Evolutionary conservation across 2,329 filamentous ascomycete species (phyloP), one percentile per base, ranked within the genome.

Genomic region (Biscogniauxia marginata): DNA sequence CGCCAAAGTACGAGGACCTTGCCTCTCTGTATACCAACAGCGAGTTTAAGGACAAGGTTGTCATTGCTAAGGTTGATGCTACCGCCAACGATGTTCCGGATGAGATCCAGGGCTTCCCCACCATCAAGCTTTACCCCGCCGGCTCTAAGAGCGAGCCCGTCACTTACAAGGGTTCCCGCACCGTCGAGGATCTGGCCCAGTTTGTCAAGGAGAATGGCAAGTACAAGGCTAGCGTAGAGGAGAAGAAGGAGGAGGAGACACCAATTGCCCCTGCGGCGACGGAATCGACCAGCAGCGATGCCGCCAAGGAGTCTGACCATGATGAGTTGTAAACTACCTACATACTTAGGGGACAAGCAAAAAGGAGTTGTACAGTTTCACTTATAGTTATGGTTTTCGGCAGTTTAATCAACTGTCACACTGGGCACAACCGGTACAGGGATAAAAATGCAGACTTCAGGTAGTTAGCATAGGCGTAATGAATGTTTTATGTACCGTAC

Each of bases 171-270:
- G 95, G 95, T 68, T 84, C 88, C 63, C 91, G 95, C 70, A 95
- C 91, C 54, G 79, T 97, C 55, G 91, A 96, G 80, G 95, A 98
- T 74, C 85, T 99, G 59, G 88, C 90, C 70, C 84, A 88, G 69
- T 99, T 99, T 80, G 84, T 99, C 75, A 87, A 91, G 78, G 92
- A 97, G 82, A 96, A 95, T 75, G 95, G 95, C 77, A 95, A 92
- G 78, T 84, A 96, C 83, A 86, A 89, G 76, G 85, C 90, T 63
- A 86, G 88, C 67, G 86, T 88, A 61, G 76, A 80, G 54, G 78
- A 80, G 65, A 76, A 78, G 67, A 74, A 76, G 67, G 81, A 81
- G 66, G 82, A 83, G 65, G 81, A 87, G 72, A 77, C 74, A 18
- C 70, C 74, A 39, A 75, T 78, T 55, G 78, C 79, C 46, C 77